phyloP scores from a whole-genome alignment of 345 rosid genomes.

The Adansonia digitata region DNA sequence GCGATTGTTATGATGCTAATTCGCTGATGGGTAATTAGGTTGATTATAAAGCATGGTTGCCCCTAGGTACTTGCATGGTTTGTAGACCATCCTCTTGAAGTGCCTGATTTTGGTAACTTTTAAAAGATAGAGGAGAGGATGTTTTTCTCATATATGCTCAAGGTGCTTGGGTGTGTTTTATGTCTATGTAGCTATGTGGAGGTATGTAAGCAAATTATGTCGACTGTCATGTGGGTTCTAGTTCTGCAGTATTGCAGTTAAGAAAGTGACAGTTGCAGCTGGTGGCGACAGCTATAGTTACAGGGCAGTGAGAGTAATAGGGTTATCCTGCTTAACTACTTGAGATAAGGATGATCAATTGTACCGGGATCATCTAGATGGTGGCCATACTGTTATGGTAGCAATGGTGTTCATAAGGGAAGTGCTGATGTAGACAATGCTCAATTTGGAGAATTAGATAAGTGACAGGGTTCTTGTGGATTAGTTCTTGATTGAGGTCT shows the following conservation, averaged over 20 bases:
- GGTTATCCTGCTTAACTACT: neutral
- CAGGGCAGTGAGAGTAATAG: neutral
- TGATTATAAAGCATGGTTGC: neutral
- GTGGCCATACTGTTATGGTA: neutral
- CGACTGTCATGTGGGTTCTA: neutral
- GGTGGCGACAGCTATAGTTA: neutral
- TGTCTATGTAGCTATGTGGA: neutral
- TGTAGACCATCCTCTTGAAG: neutral
- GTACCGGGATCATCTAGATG: neutral
- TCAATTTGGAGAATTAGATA: neutral
- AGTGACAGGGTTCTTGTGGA: neutral
- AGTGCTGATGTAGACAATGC: neutral
- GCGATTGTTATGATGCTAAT: neutral
- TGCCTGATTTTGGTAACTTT: neutral
- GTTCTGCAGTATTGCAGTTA: neutral
- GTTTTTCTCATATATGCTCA: neutral
- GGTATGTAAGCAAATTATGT: neutral
- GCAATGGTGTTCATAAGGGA: neutral
- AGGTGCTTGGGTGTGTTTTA: neutral
- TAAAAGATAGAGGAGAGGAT: neutral
- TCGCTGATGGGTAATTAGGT: neutral
- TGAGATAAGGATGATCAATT: neutral
- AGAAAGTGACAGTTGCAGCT: neutral
- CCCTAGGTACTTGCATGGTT: neutral
- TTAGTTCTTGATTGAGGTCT: neutral